Evolutionary conservation across 2,329 filamentous ascomycete genomes (phyloP).

Genomic region (Fusarium nematophilum): DNA sequence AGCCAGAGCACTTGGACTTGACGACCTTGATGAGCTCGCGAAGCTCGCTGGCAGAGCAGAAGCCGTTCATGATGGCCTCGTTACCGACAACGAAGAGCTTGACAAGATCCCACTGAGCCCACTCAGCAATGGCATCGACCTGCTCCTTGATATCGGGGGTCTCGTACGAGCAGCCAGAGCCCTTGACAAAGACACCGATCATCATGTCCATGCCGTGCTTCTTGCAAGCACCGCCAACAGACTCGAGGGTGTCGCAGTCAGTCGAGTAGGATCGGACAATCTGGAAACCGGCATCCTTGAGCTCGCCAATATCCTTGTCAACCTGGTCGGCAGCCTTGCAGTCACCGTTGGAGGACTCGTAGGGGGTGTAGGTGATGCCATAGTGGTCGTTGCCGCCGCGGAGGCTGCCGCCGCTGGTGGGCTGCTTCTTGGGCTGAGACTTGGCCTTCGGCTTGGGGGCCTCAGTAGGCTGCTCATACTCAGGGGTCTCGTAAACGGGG

Average conservation of each 20-base stretch:
- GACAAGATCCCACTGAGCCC: constrained; percentile 80
- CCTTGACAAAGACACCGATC: constrained; percentile 86
- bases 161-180: constrained; percentile 67
- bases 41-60: constrained; percentile 73
- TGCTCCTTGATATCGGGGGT: constrained; percentile 75
- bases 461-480: constrained; percentile 1
- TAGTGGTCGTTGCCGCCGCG: constrained; percentile 66
- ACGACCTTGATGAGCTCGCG: constrained; percentile 75
- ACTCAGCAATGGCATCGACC: constrained; percentile 77
- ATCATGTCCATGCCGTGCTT: constrained; percentile 80
- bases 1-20: constrained; percentile 77
- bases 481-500: constrained; percentile 24
- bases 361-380: constrained; percentile 86
- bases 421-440: constrained; percentile 38
- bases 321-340: constrained; percentile 76
- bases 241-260: constrained; percentile 85
- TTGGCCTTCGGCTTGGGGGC: constrained; percentile 34
- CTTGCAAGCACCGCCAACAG: constrained; percentile 76
- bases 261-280: constrained; percentile 88
- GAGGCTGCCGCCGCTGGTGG: constrained; percentile 46
- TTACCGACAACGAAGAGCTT: constrained; percentile 89
- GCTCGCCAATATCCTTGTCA: constrained; percentile 67
- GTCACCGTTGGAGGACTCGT: constrained; percentile 63
- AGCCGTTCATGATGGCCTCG: constrained; percentile 85
- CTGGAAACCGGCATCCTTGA: constrained; percentile 75